Evolutionary conservation across 768 basidiomycete genomes (phyloP), one percentile per base, ranked within the genome.

Genomic region (Solioccasus polychromus): DNA sequence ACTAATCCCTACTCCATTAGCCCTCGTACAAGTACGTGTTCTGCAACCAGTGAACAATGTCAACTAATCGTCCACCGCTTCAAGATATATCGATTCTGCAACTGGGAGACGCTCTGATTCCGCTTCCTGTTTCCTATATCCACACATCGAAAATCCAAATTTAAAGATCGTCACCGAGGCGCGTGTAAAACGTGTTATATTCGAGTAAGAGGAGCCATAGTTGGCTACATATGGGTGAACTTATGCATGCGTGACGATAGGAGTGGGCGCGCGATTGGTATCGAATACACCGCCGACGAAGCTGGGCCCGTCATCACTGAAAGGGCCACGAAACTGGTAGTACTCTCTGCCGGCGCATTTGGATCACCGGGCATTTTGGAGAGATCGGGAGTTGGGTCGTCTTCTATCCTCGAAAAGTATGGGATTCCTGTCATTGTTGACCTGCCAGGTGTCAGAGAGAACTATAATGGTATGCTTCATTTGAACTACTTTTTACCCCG

Each of bases 371-470:
- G 73, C 2, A 77, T 83, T 18, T 63, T 83, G 10, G 79, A 82
- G 50, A 68, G 79, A 24, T 85, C 83, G 0, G 86, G 89, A 5
- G 83, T 93, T 44, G 89, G 89, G 2, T 70, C 75, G 1, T 53
- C 59, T 2, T 58, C 64, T 1, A 51, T 83, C 1, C 63, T 76
- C 0, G 44, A 59, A 34, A 22, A 55, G 14, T 50, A 52, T 15
- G 63, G 60, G 0, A 50, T 76, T 23, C 19, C 56, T 15, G 56
- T 59, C 0, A n/a, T 67, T 2, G 59, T 70, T 3, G 63, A 75
- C 42, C 75, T 90, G 8, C 86, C 86, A 5, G 85, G 83, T 7
- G 88, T 93, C 0, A 88, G 89, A 11, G 82, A 85, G 57, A 78
- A 88, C 50, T 80, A 77, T 42, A 71, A 74, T 51, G 80, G 79